A percentile compares a stretch with the other conserved stretches of the same genome.
These are phyloP conservation scores for Orbilia quercus DNA, from an alignment of 2,329 filamentous ascomycete genomes.

Conservation along the genomic window DNA sequence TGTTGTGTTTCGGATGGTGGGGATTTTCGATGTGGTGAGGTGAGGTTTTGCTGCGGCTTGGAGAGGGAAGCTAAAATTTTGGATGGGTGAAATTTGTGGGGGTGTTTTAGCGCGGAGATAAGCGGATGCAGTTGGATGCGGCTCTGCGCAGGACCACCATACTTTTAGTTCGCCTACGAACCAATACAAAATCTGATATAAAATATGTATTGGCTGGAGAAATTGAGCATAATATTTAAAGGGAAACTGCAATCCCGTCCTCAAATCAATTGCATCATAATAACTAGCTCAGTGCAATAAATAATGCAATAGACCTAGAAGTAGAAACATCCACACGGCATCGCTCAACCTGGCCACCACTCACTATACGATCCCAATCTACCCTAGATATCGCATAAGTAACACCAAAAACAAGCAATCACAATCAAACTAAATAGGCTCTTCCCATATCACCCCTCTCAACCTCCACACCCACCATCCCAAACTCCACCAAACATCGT, in stretches of 20 bases:
- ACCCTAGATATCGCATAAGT: background rate
- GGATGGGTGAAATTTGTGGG: slow-evolving; percentile 45
- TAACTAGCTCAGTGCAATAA: too few species aligned
- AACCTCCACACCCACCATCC: slow-evolving; percentile 29
- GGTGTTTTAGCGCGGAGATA: slow-evolving; percentile 38
- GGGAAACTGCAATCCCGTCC: too few species aligned
- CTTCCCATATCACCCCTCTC: slow-evolving; percentile 4
- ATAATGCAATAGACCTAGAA: too few species aligned
- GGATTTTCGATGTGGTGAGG: slow-evolving; percentile 14
- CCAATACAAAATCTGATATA: too few species aligned
- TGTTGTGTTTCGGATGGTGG: background rate
- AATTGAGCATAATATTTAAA: too few species aligned
- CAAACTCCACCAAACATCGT: slow-evolving; percentile 72
- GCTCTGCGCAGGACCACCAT: background rate
- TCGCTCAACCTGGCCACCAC: too few species aligned
- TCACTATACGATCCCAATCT: too few species aligned
- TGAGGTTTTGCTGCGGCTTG: slow-evolving; percentile 18
- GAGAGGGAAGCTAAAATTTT: slow-evolving; percentile 40
- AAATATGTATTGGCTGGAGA: too few species aligned
- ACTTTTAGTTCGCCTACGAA: too few species aligned
- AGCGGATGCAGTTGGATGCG: slow-evolving; percentile 15
- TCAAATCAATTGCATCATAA: too few species aligned
- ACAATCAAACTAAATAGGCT: background rate
- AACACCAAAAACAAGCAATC: background rate
- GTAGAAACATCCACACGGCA: too few species aligned